These are phyloP conservation scores for Gloeophyllum trabeum DNA, from an alignment of 768 basidiomycete species.

Conservation along the genomic window DNA sequence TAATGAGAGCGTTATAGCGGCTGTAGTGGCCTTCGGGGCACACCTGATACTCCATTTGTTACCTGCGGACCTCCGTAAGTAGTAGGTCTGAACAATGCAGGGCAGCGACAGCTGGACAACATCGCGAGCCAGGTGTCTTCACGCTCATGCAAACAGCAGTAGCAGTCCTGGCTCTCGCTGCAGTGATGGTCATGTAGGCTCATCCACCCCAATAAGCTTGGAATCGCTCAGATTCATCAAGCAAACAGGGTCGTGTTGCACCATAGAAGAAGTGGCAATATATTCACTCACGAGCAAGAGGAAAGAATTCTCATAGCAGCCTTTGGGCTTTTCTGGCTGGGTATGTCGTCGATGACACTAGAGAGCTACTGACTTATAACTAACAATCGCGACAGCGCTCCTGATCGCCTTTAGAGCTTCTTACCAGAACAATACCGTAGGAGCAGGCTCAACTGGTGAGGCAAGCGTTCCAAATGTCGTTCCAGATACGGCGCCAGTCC, in stretches of 20 bases:
- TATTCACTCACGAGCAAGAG: conserved; percentile 62
- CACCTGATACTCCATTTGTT: conserved; percentile 5
- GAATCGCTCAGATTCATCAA: not conserved
- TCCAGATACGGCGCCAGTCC: no score
- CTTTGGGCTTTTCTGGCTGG: conserved; percentile 67
- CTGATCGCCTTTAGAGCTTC: conserved; percentile 30
- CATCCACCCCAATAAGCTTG: not conserved
- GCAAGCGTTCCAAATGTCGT: no score
- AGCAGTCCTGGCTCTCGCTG: conserved; percentile 54
- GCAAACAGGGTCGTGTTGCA: conserved; percentile 51
- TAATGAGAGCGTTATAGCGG: conserved; percentile 7
- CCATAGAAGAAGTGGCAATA: conserved; percentile 45
- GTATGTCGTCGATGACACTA: conserved; percentile 27
- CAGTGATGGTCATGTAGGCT: conserved; percentile 53
- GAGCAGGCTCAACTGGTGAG: conserved; percentile 1
- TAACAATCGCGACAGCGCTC: conserved; percentile 27
- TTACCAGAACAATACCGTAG: conserved; percentile 7
- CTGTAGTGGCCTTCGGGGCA: conserved; percentile 9
- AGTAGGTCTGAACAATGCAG: not conserved
- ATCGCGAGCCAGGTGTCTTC: conserved; percentile 16
- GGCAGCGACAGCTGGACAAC: not conserved
- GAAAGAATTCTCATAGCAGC: conserved; percentile 63
- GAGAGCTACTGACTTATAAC: not conserved
- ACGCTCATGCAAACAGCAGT: conserved; percentile 53
- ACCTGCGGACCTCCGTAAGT: conserved; percentile 6